Evolutionary conservation across 2,329 filamentous ascomycete genomes (phyloP), one percentile per base, ranked within the genome.

Genomic region (Didymellaceae sp.): DNA sequence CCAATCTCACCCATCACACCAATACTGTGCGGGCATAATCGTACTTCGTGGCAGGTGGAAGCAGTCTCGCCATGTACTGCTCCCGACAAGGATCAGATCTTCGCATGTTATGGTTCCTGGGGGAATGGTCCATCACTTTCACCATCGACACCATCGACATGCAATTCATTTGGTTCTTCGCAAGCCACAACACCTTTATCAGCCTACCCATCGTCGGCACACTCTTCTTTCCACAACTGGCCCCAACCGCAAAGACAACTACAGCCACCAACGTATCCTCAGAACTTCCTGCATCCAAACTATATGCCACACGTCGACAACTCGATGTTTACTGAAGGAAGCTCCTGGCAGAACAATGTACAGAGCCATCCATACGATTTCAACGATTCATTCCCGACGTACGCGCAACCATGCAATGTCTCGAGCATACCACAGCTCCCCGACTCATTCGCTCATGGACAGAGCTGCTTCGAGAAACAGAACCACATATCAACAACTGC

Each of bases 1-100:
- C 16, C 49, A 3, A 46, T 47, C 1, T 52, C 49, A 5, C 49
- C 49, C n/a, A 31, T 26, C 2, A 52, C 49, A 6, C 49, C 49
- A 30, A 25, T 18, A 11, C 17, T 24, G 8, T 11, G 11, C 14
- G 14, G 11, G 7, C 21, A 44, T 6, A 11, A 8, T 28, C 14
- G 16, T 10, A 20, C n/a, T 5, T n/a, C 8, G n/a, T 21, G 10
- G 18, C 28, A 16, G 17, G 8, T 21, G 9, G n/a, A 32, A n/a
- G 28, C n/a, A 9, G 26, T 45, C 18, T 45, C 43, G 6, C 43
- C 43, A n/a, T 45, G 43, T 22, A 26, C 14, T 9, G 30, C 16
- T 9, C n/a, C 20, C 6, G 33, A 32, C n/a, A 13, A 32, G 6
- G n/a, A 20, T 3, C 28, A 42, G 10, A 33, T 25, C 3, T 42